Evolutionary conservation across 1,139 yeast genomes (phyloP), one percentile per base, ranked within the genome.

Genomic region (Diutina scorzettiae): DNA sequence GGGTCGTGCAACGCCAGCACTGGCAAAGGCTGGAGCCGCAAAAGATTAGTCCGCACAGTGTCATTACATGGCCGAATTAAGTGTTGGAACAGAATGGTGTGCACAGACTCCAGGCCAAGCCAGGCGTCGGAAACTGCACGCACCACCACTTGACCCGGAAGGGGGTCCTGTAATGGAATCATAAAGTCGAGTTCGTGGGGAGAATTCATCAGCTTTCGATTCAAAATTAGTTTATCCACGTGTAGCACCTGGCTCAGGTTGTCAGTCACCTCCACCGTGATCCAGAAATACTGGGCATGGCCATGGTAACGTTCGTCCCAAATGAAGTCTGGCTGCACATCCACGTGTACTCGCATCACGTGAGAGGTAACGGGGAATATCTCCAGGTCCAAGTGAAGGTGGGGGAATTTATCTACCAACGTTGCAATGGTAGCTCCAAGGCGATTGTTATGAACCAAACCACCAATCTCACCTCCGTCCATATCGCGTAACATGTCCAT

Each of bases 221-320:
- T 76, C 42, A 89, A 58, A 29, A 87, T 73, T 46, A 89, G 73
- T 55, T 80, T 84, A 49, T 91, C 96, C 45, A 80, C 82, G 55
- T 93, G 96, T 17, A 89, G 60, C 36, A 93, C 75, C 47, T 74
- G 75, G 12, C 18, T 21, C 1, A 82, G 73, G 41, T 79, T 78
- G 43, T 82, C 81, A 20, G 93, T 83, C 49, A 81, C 93, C 58
- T 87, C 96, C 11, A 89, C 94, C 51, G 91, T 72, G 3, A 93
- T 70, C 98, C 98, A 93, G 54, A 89, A 93, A 51, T 78, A 73
- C 56, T 87, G 95, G 3, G 85, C 82, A 48, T 72, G 76, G 0
- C 96, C 96, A 57, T 93, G 98, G 45, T 74, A 65, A 43, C 72
- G 73, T 39, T 69, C 76, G 58, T 85, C 95, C 97, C 97, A 91